Percentiles rank a stretch among this genome's conserved stretches.
These are phyloP conservation scores for Neurospora sp. DNA, from an alignment of 495 filamentous ascomycete species.

Conservation along the genomic window DNA sequence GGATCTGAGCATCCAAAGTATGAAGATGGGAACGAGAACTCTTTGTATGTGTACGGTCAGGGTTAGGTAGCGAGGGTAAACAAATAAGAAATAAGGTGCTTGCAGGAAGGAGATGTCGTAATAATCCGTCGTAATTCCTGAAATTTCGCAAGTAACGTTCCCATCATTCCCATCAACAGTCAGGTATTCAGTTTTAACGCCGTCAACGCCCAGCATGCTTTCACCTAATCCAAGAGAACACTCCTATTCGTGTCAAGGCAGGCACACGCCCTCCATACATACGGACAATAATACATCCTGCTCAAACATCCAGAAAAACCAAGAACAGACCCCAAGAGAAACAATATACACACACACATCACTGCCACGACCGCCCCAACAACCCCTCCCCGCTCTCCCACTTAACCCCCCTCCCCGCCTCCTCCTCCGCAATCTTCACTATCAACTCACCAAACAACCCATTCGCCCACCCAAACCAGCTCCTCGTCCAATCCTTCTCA, in stretches of 20 bases:
- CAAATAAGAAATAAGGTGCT: not conserved
- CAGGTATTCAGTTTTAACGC: not conserved
- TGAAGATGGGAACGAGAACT: not conserved
- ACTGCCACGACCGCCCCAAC: conserved; percentile 22
- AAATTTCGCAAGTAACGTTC: not conserved
- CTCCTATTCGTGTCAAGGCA: not conserved
- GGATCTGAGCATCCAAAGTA: not conserved
- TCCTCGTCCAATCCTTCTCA: conserved; percentile 43
- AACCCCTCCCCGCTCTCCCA: conserved; percentile 9
- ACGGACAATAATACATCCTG: not conserved
- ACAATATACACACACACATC: not conserved
- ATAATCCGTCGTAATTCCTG: not conserved
- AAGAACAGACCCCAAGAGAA: not conserved
- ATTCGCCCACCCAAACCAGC: conserved; percentile 65
- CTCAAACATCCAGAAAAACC: not conserved
- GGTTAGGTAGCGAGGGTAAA: not conserved
- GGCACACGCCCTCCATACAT: not conserved
- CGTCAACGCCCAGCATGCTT: not conserved
- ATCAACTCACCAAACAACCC: conserved; percentile 58
- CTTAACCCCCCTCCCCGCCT: conserved; percentile 12
- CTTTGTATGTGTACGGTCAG: not conserved
- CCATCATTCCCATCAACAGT: not conserved
- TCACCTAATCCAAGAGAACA: not conserved
- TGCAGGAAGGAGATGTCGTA: not conserved
- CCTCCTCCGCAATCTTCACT: conserved; percentile 28